Base-by-base conservation (phyloP, 1,284 basidiomycete genomes). In the Ustilago loliicola region DNA sequence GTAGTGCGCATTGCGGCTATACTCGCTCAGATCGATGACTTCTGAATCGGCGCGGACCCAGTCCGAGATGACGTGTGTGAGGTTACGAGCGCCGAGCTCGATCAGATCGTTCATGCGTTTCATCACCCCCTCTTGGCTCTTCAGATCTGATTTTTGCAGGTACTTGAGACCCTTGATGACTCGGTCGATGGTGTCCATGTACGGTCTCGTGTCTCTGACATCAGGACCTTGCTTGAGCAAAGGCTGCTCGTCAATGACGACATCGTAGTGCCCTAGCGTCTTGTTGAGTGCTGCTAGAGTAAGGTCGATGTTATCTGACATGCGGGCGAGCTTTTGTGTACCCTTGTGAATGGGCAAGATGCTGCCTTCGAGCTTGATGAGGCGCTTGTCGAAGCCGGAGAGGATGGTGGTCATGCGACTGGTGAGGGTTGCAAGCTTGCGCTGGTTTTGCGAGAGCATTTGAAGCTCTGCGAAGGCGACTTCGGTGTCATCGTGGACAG, bases 331-430 rank as follows among this genome's bases (percentile, higher is more conserved):
- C 32, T 76, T 79, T 59, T 85, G 83, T 5, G 84, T 85, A 59
- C 80, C 76, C 45, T 76, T 76, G 70, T 86, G 85, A 42, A 86
- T 82, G 29, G 85, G 85, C 19, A 85, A 61, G 51, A 86, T 83
- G 61, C 80, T 83, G 60, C 80, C 79, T 56, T 86, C 85, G 30
- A 86, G 79, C 62, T 79, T 81, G 67, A 79, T 80, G 21, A 86
- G 79, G 38, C 88, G 80, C 60, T 87, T 85, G 73, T 88, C 88
- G 66, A 88, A 86, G 30, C 85, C 81, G n/a, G 84, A 84, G 17
- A 88, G 79, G 60, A 87, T 85, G 21, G 80, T 77, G 25, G 86
- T 85, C 87, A 88, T 88, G 13, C 85, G 72, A 36, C 77, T 78
- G 21, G 87, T 87, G 65, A 87, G 84, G 7, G 77, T 80, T 15